These are phyloP conservation scores for Agaricales sp. DNA, from an alignment of 1,284 basidiomycete genomes.

Conservation along the genomic window DNA sequence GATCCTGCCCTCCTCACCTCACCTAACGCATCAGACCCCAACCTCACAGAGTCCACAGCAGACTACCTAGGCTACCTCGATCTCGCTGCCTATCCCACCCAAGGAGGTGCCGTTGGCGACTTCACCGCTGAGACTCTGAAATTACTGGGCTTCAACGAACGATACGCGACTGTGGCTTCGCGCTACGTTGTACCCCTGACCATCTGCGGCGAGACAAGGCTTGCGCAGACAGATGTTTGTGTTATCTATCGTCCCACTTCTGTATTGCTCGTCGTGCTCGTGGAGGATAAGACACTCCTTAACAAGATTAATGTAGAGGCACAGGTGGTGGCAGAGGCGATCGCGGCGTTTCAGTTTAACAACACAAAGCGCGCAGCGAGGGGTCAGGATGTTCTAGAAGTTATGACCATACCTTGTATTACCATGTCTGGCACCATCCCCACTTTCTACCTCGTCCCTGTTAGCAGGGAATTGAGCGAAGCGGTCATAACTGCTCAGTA, in stretches of 20 bases:
- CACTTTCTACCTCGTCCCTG: slow-evolving; percentile 21
- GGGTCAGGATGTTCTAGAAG: slow-evolving; percentile 12
- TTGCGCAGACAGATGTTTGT: slow-evolving; percentile 17
- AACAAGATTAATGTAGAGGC: slow-evolving; percentile 13
- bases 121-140: background rate
- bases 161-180: background rate
- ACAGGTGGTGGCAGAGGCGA: slow-evolving; percentile 21
- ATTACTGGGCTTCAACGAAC: background rate
- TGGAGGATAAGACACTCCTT: slow-evolving; percentile 12
- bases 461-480: slow-evolving; percentile 17
- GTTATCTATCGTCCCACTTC: slow-evolving; percentile 14
- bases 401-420: slow-evolving; percentile 16
- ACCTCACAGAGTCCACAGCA: too few relatives aligned
- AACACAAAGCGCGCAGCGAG: too few relatives aligned
- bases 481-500: slow-evolving; percentile 17
- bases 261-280: slow-evolving; percentile 18
- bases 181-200: slow-evolving; percentile 8
- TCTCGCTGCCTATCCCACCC: background rate
- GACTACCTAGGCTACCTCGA: background rate
- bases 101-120: too few relatives aligned
- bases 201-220: slow-evolving; percentile 14
- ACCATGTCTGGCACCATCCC: slow-evolving; percentile 19
- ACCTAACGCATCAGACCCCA: background rate
- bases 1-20: slow-evolving; percentile 8
- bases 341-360: slow-evolving; percentile 25